These are phyloP conservation scores for Maudiozyma barnettii DNA, from an alignment of 805 yeast genomes.

Conservation along the genomic window DNA sequence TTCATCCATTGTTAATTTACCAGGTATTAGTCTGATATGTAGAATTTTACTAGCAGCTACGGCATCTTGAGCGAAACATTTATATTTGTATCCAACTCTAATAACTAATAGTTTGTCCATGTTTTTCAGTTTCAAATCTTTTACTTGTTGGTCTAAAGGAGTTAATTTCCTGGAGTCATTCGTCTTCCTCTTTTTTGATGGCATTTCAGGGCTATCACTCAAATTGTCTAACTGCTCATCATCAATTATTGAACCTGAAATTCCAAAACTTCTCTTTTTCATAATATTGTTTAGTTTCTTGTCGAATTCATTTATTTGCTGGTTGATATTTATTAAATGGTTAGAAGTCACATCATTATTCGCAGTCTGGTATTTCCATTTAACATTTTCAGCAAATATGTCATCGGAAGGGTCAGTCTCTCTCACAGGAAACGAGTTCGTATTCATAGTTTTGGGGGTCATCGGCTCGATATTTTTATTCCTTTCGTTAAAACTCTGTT, in stretches of 20 bases:
- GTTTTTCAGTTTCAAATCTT: slow-evolving; percentile 51
- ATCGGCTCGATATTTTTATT: too few relatives aligned
- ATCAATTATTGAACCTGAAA: neutral
- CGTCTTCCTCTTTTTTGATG: slow-evolving; percentile 1
- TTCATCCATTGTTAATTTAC: slow-evolving; percentile 46
- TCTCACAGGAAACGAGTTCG: too few relatives aligned
- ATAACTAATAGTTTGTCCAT: slow-evolving; percentile 65
- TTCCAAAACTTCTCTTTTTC: slow-evolving; percentile 4
- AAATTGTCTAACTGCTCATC: neutral
- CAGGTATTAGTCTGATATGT: slow-evolving; percentile 65
- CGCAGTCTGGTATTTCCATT: neutral
- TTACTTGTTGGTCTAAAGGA: slow-evolving; percentile 73
- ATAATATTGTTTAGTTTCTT: slow-evolving; percentile 6
- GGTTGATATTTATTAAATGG: too few relatives aligned
- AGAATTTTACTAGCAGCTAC: slow-evolving; percentile 52
- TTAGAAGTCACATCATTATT: neutral
- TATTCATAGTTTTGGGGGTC: too few relatives aligned
- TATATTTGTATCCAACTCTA: slow-evolving; percentile 88
- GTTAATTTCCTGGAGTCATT: slow-evolving; percentile 34
- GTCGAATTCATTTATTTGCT: slow-evolving; percentile 1
- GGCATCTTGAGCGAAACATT: slow-evolving; percentile 82
- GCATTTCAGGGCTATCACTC: neutral
- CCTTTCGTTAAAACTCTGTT: too few relatives aligned
- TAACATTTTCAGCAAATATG: neutral
- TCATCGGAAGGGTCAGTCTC: too few relatives aligned